phyloP scores from a whole-genome alignment of 2,329 filamentous ascomycete genomes.

The Coniosporium tulheliwenetii region DNA sequence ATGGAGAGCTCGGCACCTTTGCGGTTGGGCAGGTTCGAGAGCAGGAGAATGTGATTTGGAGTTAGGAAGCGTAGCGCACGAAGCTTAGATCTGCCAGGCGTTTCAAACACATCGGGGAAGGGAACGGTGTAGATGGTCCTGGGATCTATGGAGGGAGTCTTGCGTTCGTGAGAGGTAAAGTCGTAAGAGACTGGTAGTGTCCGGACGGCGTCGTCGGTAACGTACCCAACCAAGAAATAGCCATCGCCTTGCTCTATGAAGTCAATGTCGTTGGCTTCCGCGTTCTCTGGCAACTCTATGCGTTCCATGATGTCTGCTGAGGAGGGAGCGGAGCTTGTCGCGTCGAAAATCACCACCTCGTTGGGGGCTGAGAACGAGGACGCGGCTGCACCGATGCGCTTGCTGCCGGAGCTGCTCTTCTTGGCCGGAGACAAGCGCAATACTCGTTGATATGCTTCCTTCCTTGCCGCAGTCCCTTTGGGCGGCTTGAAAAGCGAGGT shows the following conservation, averaged over 20 bases:
- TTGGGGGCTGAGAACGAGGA: slow-evolving; percentile 61
- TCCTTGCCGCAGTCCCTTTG: slow-evolving; percentile 22
- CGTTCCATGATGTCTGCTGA: slow-evolving; percentile 36
- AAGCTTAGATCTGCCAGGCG: slow-evolving; percentile 32
- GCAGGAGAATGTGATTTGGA: slow-evolving; percentile 34
- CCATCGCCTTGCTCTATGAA: slow-evolving; percentile 43
- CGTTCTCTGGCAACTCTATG: slow-evolving; percentile 32
- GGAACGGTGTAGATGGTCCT: slow-evolving; percentile 27
- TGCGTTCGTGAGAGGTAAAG: slow-evolving; percentile 22
- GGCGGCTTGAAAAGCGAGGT: slow-evolving; percentile 32
- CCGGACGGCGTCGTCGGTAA: slow-evolving; percentile 60
- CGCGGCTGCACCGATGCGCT: slow-evolving; percentile 60
- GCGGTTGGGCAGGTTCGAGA: slow-evolving; percentile 39
- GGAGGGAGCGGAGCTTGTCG: slow-evolving; percentile 37
- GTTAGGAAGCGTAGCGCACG: slow-evolving; percentile 41
- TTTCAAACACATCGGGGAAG: slow-evolving; percentile 12
- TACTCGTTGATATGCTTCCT: slow-evolving; percentile 45
- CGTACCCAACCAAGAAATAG: slow-evolving; percentile 61
- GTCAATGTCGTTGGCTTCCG: slow-evolving; percentile 55
- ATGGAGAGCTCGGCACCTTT: slow-evolving; percentile 39
- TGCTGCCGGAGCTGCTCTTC: slow-evolving; percentile 32
- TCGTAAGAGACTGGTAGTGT: slow-evolving; percentile 43
- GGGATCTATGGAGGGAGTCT: slow-evolving; percentile 24
- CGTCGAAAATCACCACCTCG: slow-evolving; percentile 69
- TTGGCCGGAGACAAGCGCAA: slow-evolving; percentile 40